Base-by-base conservation (phyloP, 176 grass and related monocot genomes). In the Musa beccarii region DNA sequence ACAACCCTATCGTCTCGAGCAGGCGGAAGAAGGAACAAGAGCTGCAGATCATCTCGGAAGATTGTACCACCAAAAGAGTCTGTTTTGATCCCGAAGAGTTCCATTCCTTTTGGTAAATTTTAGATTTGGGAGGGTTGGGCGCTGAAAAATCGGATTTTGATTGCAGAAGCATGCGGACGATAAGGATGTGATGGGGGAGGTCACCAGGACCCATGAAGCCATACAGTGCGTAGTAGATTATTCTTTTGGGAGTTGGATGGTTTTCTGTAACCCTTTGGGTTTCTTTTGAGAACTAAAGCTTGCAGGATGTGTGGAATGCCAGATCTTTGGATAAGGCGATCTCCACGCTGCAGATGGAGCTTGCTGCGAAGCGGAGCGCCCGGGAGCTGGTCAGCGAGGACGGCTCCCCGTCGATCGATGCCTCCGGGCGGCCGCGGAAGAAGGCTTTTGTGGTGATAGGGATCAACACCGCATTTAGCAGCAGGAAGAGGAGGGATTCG, bases 291-390 rank as follows among this genome's bases (percentile, higher is more conserved):
- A 13, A n/a, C 10, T 66, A 71, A 67, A 72, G 74, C 28, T 86
- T 89, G 10, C 54, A 59, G 66, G 73, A 74, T 57, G 84, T 84
- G 49, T 82, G 34, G 90, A 64, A 66, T 83, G 51, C 80, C 76
- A 97, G 94, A 89, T 97, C 79, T 75, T 85, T 97, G 86, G 94
- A 97, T 83, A 97, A 97, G 84, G 90, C 90, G 26, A 97, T 97
- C 82, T 89, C 94, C 51, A 97, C 94, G 21, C 85, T 97, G 67
- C 94, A 97, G 79, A 93, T 97, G 94, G 94, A 97, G 75, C 86
- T 97, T 68, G 84, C 94, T 8, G 90, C 94, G 13, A 93, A 90
- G 79, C 78, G 90, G 54, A 97, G 82, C 79, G 75, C 75, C n/a
- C 73, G 84, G 71, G 90, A 91, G 76, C 72, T 82, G 49, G 79